A percentile compares a stretch with the other conserved stretches of the same genome.
These are phyloP conservation scores for Dendrobium nobile DNA, from an alignment of 106 monocot species.

Conservation along the genomic window DNA sequence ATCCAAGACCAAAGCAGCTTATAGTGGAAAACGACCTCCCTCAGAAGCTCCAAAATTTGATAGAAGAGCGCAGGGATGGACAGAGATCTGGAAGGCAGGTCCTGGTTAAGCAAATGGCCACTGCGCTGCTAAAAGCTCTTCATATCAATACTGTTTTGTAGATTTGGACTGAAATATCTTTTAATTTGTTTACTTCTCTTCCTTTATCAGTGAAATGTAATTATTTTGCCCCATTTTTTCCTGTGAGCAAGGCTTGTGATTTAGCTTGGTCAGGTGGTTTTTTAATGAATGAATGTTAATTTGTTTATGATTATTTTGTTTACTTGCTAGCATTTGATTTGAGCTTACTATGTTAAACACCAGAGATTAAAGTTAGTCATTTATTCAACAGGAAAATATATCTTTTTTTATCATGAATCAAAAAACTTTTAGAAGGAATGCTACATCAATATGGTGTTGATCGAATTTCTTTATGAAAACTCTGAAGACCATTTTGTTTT, in stretches of 20 bases:
- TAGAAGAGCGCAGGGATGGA: constrained; percentile 95
- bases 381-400: too few species aligned
- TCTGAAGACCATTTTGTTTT: too few species aligned
- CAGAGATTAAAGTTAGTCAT: too few species aligned
- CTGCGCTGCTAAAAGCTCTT: constrained; percentile 88
- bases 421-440: too few species aligned
- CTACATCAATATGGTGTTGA: too few species aligned
- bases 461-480: too few species aligned
- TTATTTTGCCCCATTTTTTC: background rate
- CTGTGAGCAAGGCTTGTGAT: background rate
- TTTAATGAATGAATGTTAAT: too few species aligned
- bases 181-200: background rate
- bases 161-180: constrained; percentile 6
- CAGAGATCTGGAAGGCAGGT: constrained; percentile 86
- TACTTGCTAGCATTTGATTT: too few species aligned
- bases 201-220: constrained; percentile 17
- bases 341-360: too few species aligned
- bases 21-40: constrained; percentile 97
- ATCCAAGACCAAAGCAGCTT: constrained; percentile 91
- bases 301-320: too few species aligned
- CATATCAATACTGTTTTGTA: constrained; percentile 97
- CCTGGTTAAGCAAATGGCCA: constrained; percentile 97
- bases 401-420: too few species aligned
- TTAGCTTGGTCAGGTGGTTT: background rate
- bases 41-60: constrained; percentile 89